These are phyloP conservation scores for Aspergillus avenaceus DNA, from an alignment of 495 filamentous ascomycete species.

Conservation along the genomic window DNA sequence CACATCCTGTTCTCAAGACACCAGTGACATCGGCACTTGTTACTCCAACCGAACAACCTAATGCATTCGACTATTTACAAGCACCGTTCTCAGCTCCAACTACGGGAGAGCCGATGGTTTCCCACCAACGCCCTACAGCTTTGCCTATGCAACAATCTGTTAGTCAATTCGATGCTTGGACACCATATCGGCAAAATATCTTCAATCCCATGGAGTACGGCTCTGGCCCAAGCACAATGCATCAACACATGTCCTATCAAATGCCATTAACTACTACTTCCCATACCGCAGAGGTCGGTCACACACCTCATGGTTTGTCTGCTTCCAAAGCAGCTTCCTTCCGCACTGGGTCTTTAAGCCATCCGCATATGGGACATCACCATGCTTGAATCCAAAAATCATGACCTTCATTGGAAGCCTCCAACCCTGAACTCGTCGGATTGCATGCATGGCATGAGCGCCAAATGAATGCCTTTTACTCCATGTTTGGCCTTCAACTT, in stretches of 20 bases:
- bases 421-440: conserved; percentile 8
- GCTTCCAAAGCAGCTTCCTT: conserved; percentile 23
- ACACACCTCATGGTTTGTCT: conserved; percentile 23
- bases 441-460: conserved; percentile 14
- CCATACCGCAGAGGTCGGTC: conserved; percentile 20
- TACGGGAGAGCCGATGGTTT: conserved; percentile 9
- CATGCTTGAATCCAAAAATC: conserved; percentile 5
- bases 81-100: conserved; percentile 23
- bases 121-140: conserved; percentile 18
- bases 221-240: conserved; percentile 14
- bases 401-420: not conserved
- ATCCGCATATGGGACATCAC: conserved; percentile 24
- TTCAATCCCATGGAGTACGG: conserved; percentile 37
- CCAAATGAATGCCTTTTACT: conserved; percentile 2
- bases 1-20: conserved; percentile 29
- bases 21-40: conserved; percentile 26
- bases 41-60: conserved; percentile 28
- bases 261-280: conserved; percentile 27
- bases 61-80: conserved; percentile 31
- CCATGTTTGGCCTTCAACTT: not conserved
- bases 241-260: conserved; percentile 27
- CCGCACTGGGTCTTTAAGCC: conserved; percentile 32
- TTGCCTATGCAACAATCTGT: conserved; percentile 19
- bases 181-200: conserved; percentile 37
- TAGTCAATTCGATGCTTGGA: conserved; percentile 33